Evolutionary conservation across 2,329 filamentous ascomycete species (phyloP), one percentile per base, ranked within the genome.

Genomic region (Fusarium anthophilum): DNA sequence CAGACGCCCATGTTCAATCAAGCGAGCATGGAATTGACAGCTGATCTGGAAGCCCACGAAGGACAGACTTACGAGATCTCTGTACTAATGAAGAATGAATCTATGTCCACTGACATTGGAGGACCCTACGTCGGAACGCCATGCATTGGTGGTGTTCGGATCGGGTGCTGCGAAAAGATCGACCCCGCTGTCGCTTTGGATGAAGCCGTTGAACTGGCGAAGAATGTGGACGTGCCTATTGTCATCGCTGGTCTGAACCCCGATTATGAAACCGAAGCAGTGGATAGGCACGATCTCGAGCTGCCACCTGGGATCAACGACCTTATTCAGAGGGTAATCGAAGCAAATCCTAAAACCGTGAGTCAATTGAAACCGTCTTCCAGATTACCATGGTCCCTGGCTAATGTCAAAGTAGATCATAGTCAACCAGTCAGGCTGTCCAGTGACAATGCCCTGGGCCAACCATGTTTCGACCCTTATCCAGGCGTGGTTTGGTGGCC

Each of bases 401-500:
- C 17, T 38, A 38, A 38, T 11, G 37, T 38, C 2, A 38, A 38
- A 38, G 17, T 20, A 38, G 37, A 38, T 38, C 17, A 54, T 43
- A 15, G 18, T 41, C 15, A 35, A 35, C 13, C 41, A 63, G 28
- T 47, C 55, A 8, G 55, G 41, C 6, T 37, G 32, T 14, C 41
- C 55, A 22, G 30, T 58, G 11, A 17, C n/a, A 10, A 61, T 55
- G 48, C 63, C 63, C 1, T 66, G 63, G 63, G 18, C 37, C 11
- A 24, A 48, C 18, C 12, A 54, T 3, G 39, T 28, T 6, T 30
- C 47, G 7, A 54, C 56, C 2, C 30, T 92, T 5, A 73, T 91
- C 0, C 89, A 92, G 73, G 90, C 90, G 8, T 93, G 91, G 91
- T 93, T 92, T 74, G 90, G 91, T 69, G 92, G 92, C 18, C 91